Conservation (phyloP, 495 filamentous ascomycete species). For the Penicillium ochrochloron region DNA sequence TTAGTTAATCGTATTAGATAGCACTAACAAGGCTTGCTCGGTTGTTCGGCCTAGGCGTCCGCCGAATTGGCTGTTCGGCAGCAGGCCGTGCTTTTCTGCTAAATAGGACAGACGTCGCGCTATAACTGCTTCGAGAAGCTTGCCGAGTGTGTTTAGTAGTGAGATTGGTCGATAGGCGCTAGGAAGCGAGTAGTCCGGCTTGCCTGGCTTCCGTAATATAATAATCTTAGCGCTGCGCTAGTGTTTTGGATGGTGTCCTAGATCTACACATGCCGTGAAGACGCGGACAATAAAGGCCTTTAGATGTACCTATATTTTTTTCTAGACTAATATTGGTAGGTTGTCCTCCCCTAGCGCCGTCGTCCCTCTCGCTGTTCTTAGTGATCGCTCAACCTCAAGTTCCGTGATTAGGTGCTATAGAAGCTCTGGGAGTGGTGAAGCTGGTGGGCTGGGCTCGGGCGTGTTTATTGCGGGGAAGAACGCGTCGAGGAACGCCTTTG, state of each 20-base stretch:
- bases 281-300: constrained; percentile 20
- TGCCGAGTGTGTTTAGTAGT: constrained; percentile 35
- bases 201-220: constrained; percentile 31
- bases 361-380: constrained; percentile 24
- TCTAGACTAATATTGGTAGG: constrained; percentile 29
- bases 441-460: constrained; percentile 9
- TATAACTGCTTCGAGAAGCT: constrained; percentile 34
- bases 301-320: constrained; percentile 28
- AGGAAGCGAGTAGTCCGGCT: constrained; percentile 29
- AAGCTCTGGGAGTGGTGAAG: constrained; percentile 12
- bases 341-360: constrained; percentile 34
- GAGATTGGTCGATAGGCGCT: constrained; percentile 32
- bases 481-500: constrained; percentile 26
- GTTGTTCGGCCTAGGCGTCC: constrained; percentile 29
- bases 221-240: constrained; percentile 31
- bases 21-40: constrained; percentile 31
- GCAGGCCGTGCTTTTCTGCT: constrained; percentile 29
- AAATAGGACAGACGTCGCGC: constrained; percentile 26
- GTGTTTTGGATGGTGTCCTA: constrained; percentile 29
- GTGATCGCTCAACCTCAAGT: constrained; percentile 28
- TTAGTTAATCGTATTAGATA: constrained; percentile 30
- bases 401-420: constrained; percentile 31
- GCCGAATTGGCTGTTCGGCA: constrained; percentile 32
- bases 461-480: constrained; percentile 35
- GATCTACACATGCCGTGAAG: constrained; percentile 23